Conservation (phyloP, 345 rosid genomes). For the Aquilaria sinensis region DNA sequence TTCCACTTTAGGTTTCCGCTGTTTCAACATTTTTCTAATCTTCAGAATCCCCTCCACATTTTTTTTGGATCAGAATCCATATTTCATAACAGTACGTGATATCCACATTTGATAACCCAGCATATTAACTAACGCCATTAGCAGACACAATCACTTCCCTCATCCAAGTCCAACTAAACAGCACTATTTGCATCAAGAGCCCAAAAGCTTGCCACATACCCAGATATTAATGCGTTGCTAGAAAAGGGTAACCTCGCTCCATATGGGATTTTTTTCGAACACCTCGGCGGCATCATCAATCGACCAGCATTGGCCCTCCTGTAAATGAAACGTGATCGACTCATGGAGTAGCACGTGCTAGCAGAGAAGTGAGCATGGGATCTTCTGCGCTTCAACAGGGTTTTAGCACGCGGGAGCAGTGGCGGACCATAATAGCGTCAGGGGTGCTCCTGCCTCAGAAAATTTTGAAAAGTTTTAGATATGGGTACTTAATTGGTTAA, state of each 20-base stretch:
- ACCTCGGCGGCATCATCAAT: slow-evolving; percentile 41
- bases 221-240: slow-evolving; percentile 73
- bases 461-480: no score
- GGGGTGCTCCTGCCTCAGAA: no score
- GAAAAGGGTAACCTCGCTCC: slow-evolving; percentile 39
- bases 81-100: slow-evolving; percentile 78
- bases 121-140: slow-evolving; percentile 46
- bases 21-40: slow-evolving; percentile 69
- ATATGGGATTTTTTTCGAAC: slow-evolving; percentile 57
- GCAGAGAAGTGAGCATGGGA: no score
- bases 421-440: no score
- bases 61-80: slow-evolving; percentile 45
- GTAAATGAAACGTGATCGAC: no score
- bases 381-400: no score
- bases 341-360: no score
- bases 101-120: slow-evolving; percentile 67
- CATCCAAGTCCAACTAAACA: slow-evolving; percentile 50
- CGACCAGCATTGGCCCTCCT: no score
- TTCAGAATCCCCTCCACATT: slow-evolving; percentile 48
- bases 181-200: slow-evolving; percentile 26
- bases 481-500: no score
- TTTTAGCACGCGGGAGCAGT: no score
- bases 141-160: slow-evolving; percentile 38
- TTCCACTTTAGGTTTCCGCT: slow-evolving; percentile 62
- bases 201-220: slow-evolving; percentile 41